Percentiles rank a stretch among this genome's conserved stretches.
phyloP scores from a whole-genome alignment of 2,329 filamentous ascomycete species.

The Thermothelomyces thermophilus region DNA sequence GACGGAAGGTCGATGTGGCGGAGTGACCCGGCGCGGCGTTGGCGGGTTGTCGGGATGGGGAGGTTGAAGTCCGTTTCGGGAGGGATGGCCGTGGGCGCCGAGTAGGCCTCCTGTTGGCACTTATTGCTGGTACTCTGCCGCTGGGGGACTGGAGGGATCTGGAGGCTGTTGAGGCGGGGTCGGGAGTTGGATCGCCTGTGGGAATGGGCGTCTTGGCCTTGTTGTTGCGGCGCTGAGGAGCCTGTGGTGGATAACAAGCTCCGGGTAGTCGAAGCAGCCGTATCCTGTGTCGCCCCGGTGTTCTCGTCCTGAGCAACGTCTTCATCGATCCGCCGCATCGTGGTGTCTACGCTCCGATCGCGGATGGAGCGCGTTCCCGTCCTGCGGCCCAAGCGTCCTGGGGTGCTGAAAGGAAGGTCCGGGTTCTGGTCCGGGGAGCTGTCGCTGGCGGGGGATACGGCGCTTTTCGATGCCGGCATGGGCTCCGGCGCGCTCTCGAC shows the following conservation, averaged over 20 bases:
- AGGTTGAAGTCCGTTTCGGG: slow-evolving; percentile 6
- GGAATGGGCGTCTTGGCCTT: neutral
- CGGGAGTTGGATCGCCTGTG: neutral
- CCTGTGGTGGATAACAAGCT: neutral
- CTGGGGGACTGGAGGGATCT: slow-evolving; percentile 1
- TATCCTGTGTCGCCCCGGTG: neutral
- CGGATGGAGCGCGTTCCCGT: slow-evolving; percentile 5
- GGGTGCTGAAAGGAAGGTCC: slow-evolving; percentile 11
- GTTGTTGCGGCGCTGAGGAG: slow-evolving; percentile 1
- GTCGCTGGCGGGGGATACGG: slow-evolving; percentile 8
- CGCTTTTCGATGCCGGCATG: neutral
- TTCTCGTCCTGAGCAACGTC: neutral
- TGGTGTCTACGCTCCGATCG: slow-evolving; percentile 15
- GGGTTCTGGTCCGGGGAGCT: slow-evolving; percentile 16
- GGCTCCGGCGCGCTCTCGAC: neutral
- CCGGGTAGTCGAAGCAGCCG: neutral
- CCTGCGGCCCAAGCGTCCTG: slow-evolving; percentile 5
- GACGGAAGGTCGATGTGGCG: slow-evolving; percentile 1
- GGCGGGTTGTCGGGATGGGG: neutral
- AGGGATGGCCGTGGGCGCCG: slow-evolving; percentile 5
- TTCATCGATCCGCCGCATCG: slow-evolving; percentile 21
- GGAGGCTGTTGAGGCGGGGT: slow-evolving; percentile 6
- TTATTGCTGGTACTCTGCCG: neutral
- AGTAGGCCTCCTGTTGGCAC: slow-evolving; percentile 3
- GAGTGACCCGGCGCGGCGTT: slow-evolving; percentile 5